Base-by-base conservation (phyloP, 257 asterid species). In the Scutellaria minor region DNA sequence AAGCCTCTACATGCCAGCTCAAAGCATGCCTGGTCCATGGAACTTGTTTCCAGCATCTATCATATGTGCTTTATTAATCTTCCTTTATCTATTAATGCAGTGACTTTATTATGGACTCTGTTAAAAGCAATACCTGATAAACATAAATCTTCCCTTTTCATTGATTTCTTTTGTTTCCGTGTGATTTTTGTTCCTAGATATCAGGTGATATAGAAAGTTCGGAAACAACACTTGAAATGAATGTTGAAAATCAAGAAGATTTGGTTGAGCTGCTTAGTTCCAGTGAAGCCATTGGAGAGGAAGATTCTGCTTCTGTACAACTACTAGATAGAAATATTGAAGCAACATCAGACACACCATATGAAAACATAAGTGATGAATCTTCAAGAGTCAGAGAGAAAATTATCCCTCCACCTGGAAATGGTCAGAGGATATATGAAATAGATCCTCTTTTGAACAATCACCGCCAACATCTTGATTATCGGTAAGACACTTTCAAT, bases 351-450 rank as follows among this genome's bases (percentile, higher is more conserved):
- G 66, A 55, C 59, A 44, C 81, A 51, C 66, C 60, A 24, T 73
- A 77, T 78, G 85, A 83, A 72, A 57, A 76, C 3, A 83, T 88
- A 77, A 73, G 72, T 44, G 76, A 70, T 61, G 99, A 90, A 76
- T 83, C 98, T 42, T 78, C 73, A 24, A 74, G 82, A 81, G 80
- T 88, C 60, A 82, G 76, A 80, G 75, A 85, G 71, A 80, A 39
- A 78, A 74, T 61, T 77, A 80, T 92, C 66, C 92, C 94, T 79
- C 94, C 96, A 48, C 96, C 97, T 76, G 98, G 97, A 74, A 51
- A 10, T 45, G 99, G 98, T 60, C 94, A 85, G 84, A 89, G 71
- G 75, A 95, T 95, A 65, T 95, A 95, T 61, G 97, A 87, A 83
- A 92, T 92, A 74, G 99, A 95, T 85, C 91, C 98, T 50, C 80